Percentiles rank a stretch among this genome's conserved stretches.
Evolutionary conservation across 495 filamentous ascomycete species (phyloP).

Genomic region (Darksidea phi): DNA sequence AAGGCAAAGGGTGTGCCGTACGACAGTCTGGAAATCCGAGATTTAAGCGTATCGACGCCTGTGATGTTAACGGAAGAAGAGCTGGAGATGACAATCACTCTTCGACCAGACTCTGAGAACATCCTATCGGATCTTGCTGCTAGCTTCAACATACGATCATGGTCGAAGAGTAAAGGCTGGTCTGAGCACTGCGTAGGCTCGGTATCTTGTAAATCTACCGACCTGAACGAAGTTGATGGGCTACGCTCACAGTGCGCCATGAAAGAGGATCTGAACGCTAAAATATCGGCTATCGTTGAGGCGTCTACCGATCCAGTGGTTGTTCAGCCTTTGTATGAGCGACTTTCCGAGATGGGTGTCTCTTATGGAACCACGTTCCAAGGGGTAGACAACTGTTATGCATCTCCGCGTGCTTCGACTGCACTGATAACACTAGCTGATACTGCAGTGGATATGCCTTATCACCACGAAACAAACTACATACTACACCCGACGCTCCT

Average conservation of each 20-base stretch:
- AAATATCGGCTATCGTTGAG: conserved; percentile 1
- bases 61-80: conserved; percentile 17
- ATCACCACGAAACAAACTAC: conserved; percentile 20
- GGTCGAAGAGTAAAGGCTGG: conserved; percentile 13
- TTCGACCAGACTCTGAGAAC: conserved; percentile 1
- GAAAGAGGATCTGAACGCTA: neutral
- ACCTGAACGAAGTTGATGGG: conserved; percentile 14
- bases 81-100: conserved; percentile 22
- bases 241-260: neutral
- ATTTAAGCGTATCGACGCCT: conserved; percentile 4
- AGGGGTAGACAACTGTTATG: conserved; percentile 11
- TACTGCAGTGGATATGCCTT: conserved; percentile 15
- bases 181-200: conserved; percentile 21
- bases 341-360: conserved; percentile 4
- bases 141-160: conserved; percentile 16
- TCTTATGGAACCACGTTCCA: conserved; percentile 19
- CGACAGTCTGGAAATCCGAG: conserved; percentile 16
- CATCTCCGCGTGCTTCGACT: neutral
- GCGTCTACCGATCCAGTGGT: neutral
- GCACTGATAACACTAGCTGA: conserved; percentile 16
- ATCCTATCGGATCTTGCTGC: conserved; percentile 1
- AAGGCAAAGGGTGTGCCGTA: conserved; percentile 14
- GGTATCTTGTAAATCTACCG: neutral
- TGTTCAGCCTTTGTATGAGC: conserved; percentile 3
- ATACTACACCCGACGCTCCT: conserved; percentile 25